Conservation (phyloP, 164 flowering plant species). For the Vitis amurensis region DNA sequence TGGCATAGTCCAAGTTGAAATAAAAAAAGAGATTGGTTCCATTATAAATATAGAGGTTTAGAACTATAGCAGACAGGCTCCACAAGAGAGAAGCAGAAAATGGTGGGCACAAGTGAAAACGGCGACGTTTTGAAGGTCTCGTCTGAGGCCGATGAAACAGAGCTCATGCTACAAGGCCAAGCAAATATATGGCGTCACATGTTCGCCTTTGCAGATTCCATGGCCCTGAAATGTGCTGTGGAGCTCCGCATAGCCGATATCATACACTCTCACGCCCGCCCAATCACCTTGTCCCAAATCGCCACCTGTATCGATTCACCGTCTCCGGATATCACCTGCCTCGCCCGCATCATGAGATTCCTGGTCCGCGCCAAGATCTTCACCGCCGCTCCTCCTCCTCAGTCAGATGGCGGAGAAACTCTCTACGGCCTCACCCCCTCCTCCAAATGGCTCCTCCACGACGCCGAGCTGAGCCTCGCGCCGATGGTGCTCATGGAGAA, state of each 20-base stretch:
- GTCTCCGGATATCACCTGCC: slow-evolving; percentile 26
- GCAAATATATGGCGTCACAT: slow-evolving; percentile 32
- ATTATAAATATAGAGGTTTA: no score
- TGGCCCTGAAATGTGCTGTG: slow-evolving; percentile 46
- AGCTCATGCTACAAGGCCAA: slow-evolving; percentile 31
- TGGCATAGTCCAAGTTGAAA: no score
- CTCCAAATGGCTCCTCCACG: slow-evolving; percentile 32
- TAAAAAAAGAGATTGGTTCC: no score
- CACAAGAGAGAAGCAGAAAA: no score
- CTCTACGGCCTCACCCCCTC: slow-evolving; percentile 32
- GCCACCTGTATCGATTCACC: slow-evolving; percentile 16
- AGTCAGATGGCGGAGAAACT: slow-evolving; percentile 16
- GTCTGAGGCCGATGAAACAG: slow-evolving; percentile 2
- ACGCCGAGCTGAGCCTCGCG: slow-evolving; percentile 20
- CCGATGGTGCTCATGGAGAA: slow-evolving; percentile 27
- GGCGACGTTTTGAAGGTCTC: no score
- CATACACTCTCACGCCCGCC: slow-evolving; percentile 32
- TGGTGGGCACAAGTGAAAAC: no score
- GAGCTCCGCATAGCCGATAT: slow-evolving; percentile 52
- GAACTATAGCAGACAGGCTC: no score
- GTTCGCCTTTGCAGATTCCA: slow-evolving; percentile 40
- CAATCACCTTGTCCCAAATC: slow-evolving; percentile 37
- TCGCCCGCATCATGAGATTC: slow-evolving; percentile 46
- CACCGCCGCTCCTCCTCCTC: slow-evolving; percentile 12
- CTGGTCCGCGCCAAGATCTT: slow-evolving; percentile 40